phyloP scores from a whole-genome alignment of 2,329 filamentous ascomycete species.

The Fusarium zealandicum region DNA sequence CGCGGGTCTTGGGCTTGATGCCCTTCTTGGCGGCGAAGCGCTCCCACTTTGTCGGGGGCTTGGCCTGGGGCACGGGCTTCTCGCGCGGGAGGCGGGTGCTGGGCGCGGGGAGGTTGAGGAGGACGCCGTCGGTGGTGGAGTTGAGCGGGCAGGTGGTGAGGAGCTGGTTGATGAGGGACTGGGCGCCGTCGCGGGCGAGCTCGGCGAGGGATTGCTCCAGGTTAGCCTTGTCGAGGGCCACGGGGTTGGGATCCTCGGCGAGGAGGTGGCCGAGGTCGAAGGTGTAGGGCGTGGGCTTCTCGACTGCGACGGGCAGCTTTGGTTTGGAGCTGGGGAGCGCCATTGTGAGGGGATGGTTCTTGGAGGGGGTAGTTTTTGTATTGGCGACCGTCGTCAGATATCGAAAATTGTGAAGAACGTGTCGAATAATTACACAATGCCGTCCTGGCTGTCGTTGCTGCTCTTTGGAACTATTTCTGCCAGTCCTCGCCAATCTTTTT shows the following conservation, averaged over 20 bases:
- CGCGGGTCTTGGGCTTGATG: slow-evolving; percentile 86
- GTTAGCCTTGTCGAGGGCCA: slow-evolving; percentile 60
- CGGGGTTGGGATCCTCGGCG: slow-evolving; percentile 85
- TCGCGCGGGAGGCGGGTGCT: slow-evolving; percentile 82
- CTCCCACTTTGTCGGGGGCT: slow-evolving; percentile 92
- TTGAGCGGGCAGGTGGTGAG: slow-evolving; percentile 85
- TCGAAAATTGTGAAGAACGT: background rate
- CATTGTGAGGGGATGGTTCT: slow-evolving; percentile 39
- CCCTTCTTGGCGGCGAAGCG: slow-evolving; percentile 96
- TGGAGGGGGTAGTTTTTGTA: background rate
- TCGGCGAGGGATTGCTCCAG: slow-evolving; percentile 74
- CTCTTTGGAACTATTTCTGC: slow-evolving; percentile 34
- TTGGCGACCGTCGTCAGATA: background rate
- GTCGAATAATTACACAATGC: slow-evolving; percentile 4
- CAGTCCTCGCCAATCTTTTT: slow-evolving; percentile 28
- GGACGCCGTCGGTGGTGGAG: slow-evolving; percentile 73
- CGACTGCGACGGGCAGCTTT: slow-evolving; percentile 69
- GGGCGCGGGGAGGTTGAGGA: slow-evolving; percentile 76
- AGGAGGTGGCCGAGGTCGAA: slow-evolving; percentile 92
- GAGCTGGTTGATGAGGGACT: slow-evolving; percentile 92
- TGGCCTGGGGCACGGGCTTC: slow-evolving; percentile 85
- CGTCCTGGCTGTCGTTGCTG: slow-evolving; percentile 16
- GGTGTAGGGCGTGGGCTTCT: slow-evolving; percentile 87
- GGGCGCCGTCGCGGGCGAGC: slow-evolving; percentile 86
- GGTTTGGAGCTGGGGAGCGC: slow-evolving; percentile 49